phyloP scores from a whole-genome alignment of 371 early-diverging fungal species.

The Gilbertella persicaria region DNA sequence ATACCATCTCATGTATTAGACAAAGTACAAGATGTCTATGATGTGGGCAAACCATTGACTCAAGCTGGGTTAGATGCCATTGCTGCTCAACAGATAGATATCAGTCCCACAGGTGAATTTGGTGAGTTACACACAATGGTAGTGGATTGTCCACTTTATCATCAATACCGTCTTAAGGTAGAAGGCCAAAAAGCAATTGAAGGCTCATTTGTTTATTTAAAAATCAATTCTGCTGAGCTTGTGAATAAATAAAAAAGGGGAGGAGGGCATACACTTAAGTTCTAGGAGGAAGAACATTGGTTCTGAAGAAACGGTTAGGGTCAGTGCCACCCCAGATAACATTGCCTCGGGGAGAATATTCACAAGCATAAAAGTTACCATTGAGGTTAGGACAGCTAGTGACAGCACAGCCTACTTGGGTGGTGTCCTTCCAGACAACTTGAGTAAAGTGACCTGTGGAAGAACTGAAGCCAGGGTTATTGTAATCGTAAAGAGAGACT shows the following conservation, averaged over 20 bases:
- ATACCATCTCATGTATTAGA: slow-evolving; percentile 5
- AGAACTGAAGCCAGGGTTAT: slow-evolving; percentile 33
- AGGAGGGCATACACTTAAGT: not conserved
- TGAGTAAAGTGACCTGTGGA: slow-evolving; percentile 54
- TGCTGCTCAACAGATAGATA: not conserved
- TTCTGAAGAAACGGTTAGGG: not conserved
- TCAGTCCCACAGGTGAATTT: slow-evolving; percentile 48
- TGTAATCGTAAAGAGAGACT: slow-evolving; percentile 40
- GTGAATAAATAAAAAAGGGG: slow-evolving; percentile 6
- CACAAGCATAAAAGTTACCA: slow-evolving; percentile 41
- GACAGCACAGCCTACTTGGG: slow-evolving; percentile 48
- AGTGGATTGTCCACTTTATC: slow-evolving; percentile 46
- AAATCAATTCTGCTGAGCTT: slow-evolving; percentile 28
- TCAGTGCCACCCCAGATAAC: slow-evolving; percentile 18
- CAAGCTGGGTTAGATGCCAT: slow-evolving; percentile 10
- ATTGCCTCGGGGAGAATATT: slow-evolving; percentile 45
- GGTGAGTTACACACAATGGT: slow-evolving; percentile 67
- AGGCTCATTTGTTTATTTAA: slow-evolving; percentile 43
- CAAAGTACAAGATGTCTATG: slow-evolving; percentile 7
- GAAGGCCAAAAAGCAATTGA: slow-evolving; percentile 25
- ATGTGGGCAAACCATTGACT: slow-evolving; percentile 22
- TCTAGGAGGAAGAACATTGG: not conserved
- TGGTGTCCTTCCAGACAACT: slow-evolving; percentile 54
- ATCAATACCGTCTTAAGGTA: slow-evolving; percentile 28
- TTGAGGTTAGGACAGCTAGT: slow-evolving; percentile 29